Evolutionary conservation across 768 basidiomycete genomes (phyloP), one percentile per base, ranked within the genome.

Genomic region (Chlorophyllum brunneum): DNA sequence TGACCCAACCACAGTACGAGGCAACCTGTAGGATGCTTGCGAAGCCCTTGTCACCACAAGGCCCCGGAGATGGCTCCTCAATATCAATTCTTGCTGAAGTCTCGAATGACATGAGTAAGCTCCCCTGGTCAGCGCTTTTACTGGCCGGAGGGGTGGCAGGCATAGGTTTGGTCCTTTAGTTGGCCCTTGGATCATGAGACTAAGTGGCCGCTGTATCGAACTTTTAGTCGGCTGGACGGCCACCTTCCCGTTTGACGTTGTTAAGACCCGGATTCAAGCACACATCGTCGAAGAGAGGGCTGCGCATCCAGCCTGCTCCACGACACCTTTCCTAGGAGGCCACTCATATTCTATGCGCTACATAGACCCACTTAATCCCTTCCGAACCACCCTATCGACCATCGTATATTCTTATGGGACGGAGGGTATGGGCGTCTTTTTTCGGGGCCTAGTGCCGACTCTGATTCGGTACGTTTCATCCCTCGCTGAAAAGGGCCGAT

Each of bases 241-340:
- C 2, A 95, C 92, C 1, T 97, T 95, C 65, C 91, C 92, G 2
- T 73, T 93, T 50, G 93, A 97, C 61, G 87, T 93, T 2, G 77
- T 95, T 55, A 95, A 97, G 70, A 95, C 94, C 11, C 81, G 92
- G 4, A 80, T 94, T 59, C 93, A 97, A 65, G 80, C 81, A 24
- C 73, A 65, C 31, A 61, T 29, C 10, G 13, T 27, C n/a, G 42
- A 46, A 30, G 5, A 49, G 29, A 34, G 24, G 30, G 8, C 46
- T 9, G 7, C 24, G 18, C 26, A 31, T 22, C 4, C 33, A 18
- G 23, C 44, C 27, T 16, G 51, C 13, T 47, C 47, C 27, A 27
- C 54, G 30, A 39, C 52, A 8, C 44, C 61, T 3, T 56, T 62
- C 20, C 49, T 66, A 23, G 49, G 49, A 20, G 51, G 49, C 30